Percentiles rank a stretch among this genome's conserved stretches.
These are phyloP conservation scores for Hypoxylon sp. DNA, from an alignment of 2,329 filamentous ascomycete species.

Conservation along the genomic window DNA sequence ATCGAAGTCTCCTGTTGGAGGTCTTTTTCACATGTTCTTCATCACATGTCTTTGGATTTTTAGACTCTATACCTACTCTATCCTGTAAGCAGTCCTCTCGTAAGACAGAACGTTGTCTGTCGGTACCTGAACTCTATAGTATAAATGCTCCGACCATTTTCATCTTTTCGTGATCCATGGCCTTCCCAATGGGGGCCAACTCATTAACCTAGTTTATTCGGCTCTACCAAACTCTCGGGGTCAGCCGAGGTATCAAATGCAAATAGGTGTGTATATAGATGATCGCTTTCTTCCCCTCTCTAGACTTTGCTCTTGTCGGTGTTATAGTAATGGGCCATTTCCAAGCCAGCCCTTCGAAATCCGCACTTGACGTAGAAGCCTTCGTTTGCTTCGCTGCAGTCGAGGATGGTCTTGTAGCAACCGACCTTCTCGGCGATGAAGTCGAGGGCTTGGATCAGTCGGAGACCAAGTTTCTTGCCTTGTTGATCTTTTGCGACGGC, in stretches of 20 bases:
- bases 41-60: conserved; percentile 27
- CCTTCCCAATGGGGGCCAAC: conserved; percentile 8
- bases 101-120: conserved; percentile 5
- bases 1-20: conserved; percentile 22
- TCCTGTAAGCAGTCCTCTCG: conserved; percentile 16
- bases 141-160: conserved; percentile 23
- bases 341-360: conserved; percentile 87
- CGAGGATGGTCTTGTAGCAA: conserved; percentile 96
- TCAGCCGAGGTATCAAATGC: conserved; percentile 24
- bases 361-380: conserved; percentile 99
- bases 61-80: conserved; percentile 28
- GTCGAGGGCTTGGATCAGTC: conserved; percentile 93
- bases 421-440: conserved; percentile 86
- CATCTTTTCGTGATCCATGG: conserved; percentile 8
- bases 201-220: conserved; percentile 31
- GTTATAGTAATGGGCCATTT: conserved; percentile 97
- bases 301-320: conserved; percentile 57
- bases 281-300: conserved; percentile 14
- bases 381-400: conserved; percentile 95
- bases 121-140: conserved; percentile 31
- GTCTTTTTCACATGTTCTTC: conserved; percentile 16
- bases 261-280: conserved; percentile 10
- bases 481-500: conserved; percentile 94
- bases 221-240: conserved; percentile 18
- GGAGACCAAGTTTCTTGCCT: conserved; percentile 93